Percentiles rank a stretch among this genome's conserved stretches.
phyloP scores from a whole-genome alignment of 1,284 basidiomycete genomes.

The Trichosporon ovoides region DNA sequence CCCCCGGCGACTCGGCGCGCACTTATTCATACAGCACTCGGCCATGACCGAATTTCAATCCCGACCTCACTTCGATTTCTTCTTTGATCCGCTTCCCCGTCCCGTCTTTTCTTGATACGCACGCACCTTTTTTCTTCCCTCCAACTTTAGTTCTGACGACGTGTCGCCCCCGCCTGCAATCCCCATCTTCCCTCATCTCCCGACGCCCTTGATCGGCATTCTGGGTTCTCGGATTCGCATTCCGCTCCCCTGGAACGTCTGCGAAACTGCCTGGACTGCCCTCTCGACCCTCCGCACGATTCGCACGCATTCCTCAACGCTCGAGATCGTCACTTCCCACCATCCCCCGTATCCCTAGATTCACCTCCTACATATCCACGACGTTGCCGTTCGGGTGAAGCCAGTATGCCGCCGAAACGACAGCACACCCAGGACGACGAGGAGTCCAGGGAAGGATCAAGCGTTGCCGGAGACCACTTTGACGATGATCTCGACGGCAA shows the following conservation, averaged over 20 bases:
- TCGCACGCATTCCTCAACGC: neutral
- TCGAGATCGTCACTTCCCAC: neutral
- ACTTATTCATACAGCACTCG: neutral
- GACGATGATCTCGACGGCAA: neutral
- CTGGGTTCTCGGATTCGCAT: too few species aligned
- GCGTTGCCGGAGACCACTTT: neutral
- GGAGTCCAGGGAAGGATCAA: neutral
- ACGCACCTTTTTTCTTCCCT: too few species aligned
- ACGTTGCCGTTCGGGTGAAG: neutral
- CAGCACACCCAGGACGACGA: constrained; percentile 3
- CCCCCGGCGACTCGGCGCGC: too few species aligned
- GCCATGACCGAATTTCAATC: neutral
- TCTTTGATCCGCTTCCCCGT: constrained; percentile 3
- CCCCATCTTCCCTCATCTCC: too few species aligned
- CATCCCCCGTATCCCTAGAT: neutral
- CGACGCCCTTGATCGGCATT: too few species aligned
- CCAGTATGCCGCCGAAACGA: constrained; percentile 2
- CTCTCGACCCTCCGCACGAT: too few species aligned
- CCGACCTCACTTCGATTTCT: neutral
- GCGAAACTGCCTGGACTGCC: too few species aligned
- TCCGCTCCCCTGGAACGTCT: too few species aligned
- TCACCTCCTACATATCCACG: neutral
- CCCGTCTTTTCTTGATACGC: too few species aligned
- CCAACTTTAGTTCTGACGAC: too few species aligned
- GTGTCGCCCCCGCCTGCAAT: too few species aligned